These are phyloP conservation scores for Mycena belliarum DNA, from an alignment of 768 basidiomycete genomes.

Conservation along the genomic window DNA sequence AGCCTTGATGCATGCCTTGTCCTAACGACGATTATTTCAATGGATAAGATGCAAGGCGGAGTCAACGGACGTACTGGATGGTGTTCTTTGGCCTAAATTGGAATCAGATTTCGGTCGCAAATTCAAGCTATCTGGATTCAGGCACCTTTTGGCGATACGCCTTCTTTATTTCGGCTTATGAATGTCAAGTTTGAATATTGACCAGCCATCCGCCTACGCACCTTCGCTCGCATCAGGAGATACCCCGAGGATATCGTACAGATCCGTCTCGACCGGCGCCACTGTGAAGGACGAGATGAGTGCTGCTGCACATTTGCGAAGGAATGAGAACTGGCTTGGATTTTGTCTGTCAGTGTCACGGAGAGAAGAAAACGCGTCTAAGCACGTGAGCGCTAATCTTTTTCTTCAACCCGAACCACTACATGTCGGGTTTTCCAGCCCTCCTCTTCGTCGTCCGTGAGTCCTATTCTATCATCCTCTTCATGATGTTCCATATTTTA, in stretches of 20 bases:
- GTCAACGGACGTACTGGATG: conserved; percentile 65
- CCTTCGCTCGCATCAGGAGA: conserved; percentile 70
- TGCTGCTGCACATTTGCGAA: neutral
- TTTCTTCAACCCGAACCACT: conserved; percentile 6
- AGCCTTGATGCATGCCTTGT: conserved; percentile 52
- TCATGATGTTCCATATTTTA: conserved; percentile 66
- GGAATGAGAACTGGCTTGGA: conserved; percentile 9
- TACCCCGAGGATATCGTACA: conserved; percentile 87
- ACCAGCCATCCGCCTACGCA: conserved; percentile 29
- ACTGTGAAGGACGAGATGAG: too few species aligned
- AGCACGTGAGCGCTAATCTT: conserved; percentile 12
- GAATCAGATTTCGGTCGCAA: conserved; percentile 23
- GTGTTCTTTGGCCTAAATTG: conserved; percentile 74
- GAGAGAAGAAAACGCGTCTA: neutral
- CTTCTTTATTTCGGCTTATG: conserved; percentile 83
- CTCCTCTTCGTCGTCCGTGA: too few species aligned
- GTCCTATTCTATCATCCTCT: conserved; percentile 12
- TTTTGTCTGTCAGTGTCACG: neutral
- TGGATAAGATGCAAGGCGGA: conserved; percentile 2
- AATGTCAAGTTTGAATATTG: conserved; percentile 18
- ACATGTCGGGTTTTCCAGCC: conserved; percentile 1
- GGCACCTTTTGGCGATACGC: conserved; percentile 90
- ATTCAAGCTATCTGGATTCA: conserved; percentile 18
- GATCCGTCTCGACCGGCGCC: conserved; percentile 74
- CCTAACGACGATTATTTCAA: conserved; percentile 41